These are phyloP conservation scores for Penicillium pulvis DNA, from an alignment of 495 filamentous ascomycete genomes.

Conservation along the genomic window DNA sequence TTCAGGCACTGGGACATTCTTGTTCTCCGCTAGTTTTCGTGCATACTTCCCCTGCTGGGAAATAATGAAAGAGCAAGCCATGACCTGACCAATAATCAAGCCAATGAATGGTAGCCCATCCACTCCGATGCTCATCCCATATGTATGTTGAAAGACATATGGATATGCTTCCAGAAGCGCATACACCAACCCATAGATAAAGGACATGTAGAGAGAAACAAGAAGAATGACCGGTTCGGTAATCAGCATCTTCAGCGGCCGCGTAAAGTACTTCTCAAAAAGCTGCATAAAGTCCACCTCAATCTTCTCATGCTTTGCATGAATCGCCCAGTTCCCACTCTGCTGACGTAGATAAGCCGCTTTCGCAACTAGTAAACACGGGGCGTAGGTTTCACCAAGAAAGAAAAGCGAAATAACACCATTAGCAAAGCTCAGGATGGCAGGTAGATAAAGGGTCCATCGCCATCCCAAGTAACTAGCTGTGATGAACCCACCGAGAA, in stretches of 20 bases:
- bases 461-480: constrained; percentile 47
- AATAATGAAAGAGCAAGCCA: constrained; percentile 33
- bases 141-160: constrained; percentile 38
- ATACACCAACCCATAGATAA: constrained; percentile 50
- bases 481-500: constrained; percentile 50
- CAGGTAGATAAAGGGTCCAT: constrained; percentile 50
- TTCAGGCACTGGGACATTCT: constrained; percentile 37
- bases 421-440: constrained; percentile 37
- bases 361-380: constrained; percentile 42
- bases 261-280: constrained; percentile 43
- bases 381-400: constrained; percentile 43
- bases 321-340: constrained; percentile 49
- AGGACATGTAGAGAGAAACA: constrained; percentile 49
- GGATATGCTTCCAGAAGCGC: constrained; percentile 48
- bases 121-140: constrained; percentile 39
- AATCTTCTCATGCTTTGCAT: constrained; percentile 51
- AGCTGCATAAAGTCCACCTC: constrained; percentile 42
- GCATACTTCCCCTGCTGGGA: constrained; percentile 32
- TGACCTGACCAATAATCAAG: constrained; percentile 37
- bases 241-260: constrained; percentile 46
- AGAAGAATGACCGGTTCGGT: constrained; percentile 50
- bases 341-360: constrained; percentile 40
- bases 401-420: constrained; percentile 31
- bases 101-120: constrained; percentile 42
- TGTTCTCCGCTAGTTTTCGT: constrained; percentile 33